Base-by-base conservation (phyloP, 73 alveolate genomes). In the Paramecium biaurelia region DNA sequence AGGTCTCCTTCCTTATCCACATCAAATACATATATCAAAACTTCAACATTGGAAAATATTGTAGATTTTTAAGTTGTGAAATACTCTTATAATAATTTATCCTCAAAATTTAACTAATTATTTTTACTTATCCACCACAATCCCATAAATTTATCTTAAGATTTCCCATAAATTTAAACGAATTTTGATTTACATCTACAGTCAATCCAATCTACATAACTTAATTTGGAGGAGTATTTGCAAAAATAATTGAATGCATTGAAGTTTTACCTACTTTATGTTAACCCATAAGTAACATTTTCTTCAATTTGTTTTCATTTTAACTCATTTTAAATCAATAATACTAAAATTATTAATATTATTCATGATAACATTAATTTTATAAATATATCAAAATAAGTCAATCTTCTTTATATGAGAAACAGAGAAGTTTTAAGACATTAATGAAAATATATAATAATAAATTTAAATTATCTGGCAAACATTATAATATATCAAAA, bases 161-260 rank as follows among this genome's bases (percentile, higher is more conserved):
- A 85, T 97, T 97, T 68, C 99, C 99, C 93, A 97, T 92, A 94
- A 97, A 97, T 85, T 97, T 89, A 43, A 97, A 96, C 35, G 95
- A 85, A 10, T 98, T 93, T 92, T 96, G 94, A 57, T 93, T 86
- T 41, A 97, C 98, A 85, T 95, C 98, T 85, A 14, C 95, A 10
- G 99, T 97, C 70, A 87, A 96, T 23, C 98, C 97, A 68, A 96
- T 94, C 86, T 96, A 93, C 95, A 93, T 95, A 70, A 99, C 96
- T 82, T 97, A 98, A 87, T 98, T 96, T 9, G 99, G 98, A 11
- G 97, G 97, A 68, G 96, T 94, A 94, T 97, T 97, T 38, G 99
- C 99, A 92, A 97, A 97, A 92, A 97, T 97, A 92, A 97, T 97
- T 14, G 99, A 97, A 58, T 98, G 93, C 99, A 97, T 97, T 26